Base-by-base conservation (phyloP, 2,329 filamentous ascomycete species). In the Trichoderma sp. region DNA sequence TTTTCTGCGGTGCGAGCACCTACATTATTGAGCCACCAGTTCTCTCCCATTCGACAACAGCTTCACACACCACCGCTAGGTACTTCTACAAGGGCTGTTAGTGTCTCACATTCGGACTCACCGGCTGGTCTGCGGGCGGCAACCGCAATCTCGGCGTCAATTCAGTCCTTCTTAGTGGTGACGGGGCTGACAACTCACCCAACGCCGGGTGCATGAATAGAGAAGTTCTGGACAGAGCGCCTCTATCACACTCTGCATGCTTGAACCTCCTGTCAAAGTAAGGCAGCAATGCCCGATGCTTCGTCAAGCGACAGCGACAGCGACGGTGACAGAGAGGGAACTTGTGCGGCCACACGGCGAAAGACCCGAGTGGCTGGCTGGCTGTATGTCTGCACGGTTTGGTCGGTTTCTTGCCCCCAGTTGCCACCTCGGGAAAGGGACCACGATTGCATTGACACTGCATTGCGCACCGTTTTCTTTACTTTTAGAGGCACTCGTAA, bases 361-460 rank as follows among this genome's bases (percentile, higher is more conserved):
- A 36, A 36, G 63, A 61, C 56, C 66, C 66, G 56, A 69, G 39
- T 61, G 56, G 66, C 12, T 58, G 56, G 36, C n/a, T 34, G 62
- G 26, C 3, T 36, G 21, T 21, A 15, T 61, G 30, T 61, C 56
- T 61, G 26, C 57, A 69, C 53, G 53, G 43, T 47, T 60, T 43
- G 53, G 56, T 43, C 34, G 34, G 24, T 51, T 51, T 51, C 18
- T 15, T 51, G 18, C 39, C 26, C 28, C 26, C 18, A 32, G 36
- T 53, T 58, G 53, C 53, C 53, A 26, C 26, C 47, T 68, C 36
- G 53, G 26, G 15, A 67, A 68, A 68, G n/a, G 21, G 47, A 68
- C 53, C 26, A 60, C 32, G 65, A 68, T 58, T 32, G 36, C 65
- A 47, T 60, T 47, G 26, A 14, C 18, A 43, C 28, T 68, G 65